A percentile compares a stretch with the other conserved stretches of the same genome.
phyloP scores from a whole-genome alignment of 345 rosid genomes.

The Lumnitzera racemosa region DNA sequence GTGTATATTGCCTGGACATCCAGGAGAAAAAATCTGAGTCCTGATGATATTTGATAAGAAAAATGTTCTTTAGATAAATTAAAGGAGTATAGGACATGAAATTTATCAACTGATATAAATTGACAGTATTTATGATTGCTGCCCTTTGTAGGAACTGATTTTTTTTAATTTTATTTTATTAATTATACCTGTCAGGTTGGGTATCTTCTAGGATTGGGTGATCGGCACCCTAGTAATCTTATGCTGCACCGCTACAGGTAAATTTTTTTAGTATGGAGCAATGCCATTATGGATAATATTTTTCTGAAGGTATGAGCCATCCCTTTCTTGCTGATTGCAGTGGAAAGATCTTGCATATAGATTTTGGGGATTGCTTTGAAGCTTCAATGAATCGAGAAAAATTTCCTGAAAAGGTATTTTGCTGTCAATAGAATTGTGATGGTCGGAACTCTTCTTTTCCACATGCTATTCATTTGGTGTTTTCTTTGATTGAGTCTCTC shows the following conservation, averaged over 20 bases:
- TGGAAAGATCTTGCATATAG: constrained; percentile 96
- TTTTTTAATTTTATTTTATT: not conserved
- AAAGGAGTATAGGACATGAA: too few relatives aligned
- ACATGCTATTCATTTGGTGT: too few relatives aligned
- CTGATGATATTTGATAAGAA: too few relatives aligned
- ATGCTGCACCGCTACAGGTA: constrained; percentile 93
- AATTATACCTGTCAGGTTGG: constrained; percentile 66
- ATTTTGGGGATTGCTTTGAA: constrained; percentile 99
- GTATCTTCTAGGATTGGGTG: constrained; percentile 97
- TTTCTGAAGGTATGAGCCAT: constrained; percentile 2
- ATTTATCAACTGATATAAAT: too few relatives aligned
- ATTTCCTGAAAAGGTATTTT: constrained; percentile 85
- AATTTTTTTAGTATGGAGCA: constrained; percentile 9
- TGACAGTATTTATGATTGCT: not conserved
- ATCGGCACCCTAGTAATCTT: constrained; percentile 98
- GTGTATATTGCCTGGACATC: too few relatives aligned
- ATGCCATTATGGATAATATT: not conserved
- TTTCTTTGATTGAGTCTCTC: too few relatives aligned
- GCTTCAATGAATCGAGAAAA: constrained; percentile 98
- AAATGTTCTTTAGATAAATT: too few relatives aligned
- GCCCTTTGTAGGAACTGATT: not conserved
- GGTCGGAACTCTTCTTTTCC: too few relatives aligned
- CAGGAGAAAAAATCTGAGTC: too few relatives aligned
- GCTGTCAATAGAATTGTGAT: too few relatives aligned
- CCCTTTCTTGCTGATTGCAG: constrained; percentile 33